phyloP scores from a whole-genome alignment of 257 asterid genomes.

The Forsythia viridissima region DNA sequence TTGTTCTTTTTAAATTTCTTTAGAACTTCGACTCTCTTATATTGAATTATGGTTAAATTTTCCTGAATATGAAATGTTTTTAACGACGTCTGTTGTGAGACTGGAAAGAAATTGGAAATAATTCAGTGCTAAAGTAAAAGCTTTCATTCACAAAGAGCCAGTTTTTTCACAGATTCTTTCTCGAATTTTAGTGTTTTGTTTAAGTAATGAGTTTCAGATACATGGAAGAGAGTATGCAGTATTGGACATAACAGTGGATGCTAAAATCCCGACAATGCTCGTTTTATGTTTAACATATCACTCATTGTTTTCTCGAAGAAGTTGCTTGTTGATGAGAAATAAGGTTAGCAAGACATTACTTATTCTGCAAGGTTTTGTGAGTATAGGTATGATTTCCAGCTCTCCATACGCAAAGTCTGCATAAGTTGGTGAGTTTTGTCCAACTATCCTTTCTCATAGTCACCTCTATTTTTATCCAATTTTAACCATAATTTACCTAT shows the following conservation, averaged over 20 bases:
- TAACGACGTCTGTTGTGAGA: background rate
- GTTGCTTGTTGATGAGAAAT: constrained; percentile 24
- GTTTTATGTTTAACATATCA: background rate
- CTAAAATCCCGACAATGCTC: background rate
- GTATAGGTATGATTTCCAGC: constrained; percentile 44
- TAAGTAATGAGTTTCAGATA: no score
- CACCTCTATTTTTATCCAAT: constrained; percentile 24
- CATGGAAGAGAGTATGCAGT: background rate
- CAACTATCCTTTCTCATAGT: constrained; percentile 31
- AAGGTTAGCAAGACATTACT: constrained; percentile 16
- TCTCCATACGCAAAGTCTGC: constrained; percentile 16
- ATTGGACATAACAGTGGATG: background rate
- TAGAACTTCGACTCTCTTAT: background rate
- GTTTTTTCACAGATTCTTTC: background rate
- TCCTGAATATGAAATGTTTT: background rate
- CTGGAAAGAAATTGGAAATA: background rate
- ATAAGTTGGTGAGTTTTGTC: constrained; percentile 45
- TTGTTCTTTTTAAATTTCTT: no score
- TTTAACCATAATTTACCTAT: constrained; percentile 32
- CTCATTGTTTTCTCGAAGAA: background rate
- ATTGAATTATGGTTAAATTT: background rate
- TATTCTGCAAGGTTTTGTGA: constrained; percentile 23
- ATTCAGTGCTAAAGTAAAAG: background rate
- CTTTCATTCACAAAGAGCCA: background rate
- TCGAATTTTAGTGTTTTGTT: background rate